phyloP scores from a whole-genome alignment of 805 yeast species.

The Henningerozyma blattae region DNA sequence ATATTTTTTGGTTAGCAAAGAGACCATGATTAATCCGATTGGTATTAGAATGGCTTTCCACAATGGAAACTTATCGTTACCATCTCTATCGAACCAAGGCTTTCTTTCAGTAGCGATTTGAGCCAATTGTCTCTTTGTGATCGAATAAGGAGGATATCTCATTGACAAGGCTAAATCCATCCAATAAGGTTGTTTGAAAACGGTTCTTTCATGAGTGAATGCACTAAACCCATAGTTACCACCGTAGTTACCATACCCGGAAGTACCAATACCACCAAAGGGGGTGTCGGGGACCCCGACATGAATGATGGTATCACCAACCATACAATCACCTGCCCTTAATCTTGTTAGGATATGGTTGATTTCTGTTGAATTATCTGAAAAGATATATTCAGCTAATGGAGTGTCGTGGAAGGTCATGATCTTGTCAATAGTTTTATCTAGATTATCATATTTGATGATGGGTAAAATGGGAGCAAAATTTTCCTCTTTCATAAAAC shows the following conservation, averaged over 20 bases:
- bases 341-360: constrained; percentile 37
- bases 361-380: constrained; percentile 35
- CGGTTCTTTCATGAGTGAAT: constrained; percentile 68
- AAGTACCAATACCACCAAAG: constrained; percentile 82
- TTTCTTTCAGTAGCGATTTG: constrained; percentile 19
- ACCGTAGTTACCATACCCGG: constrained; percentile 79
- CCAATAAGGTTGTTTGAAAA: constrained; percentile 53
- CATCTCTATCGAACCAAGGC: constrained; percentile 28
- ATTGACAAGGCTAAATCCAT: constrained; percentile 44
- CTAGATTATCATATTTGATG: constrained; percentile 37
- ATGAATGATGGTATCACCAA: constrained; percentile 66
- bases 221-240: constrained; percentile 56
- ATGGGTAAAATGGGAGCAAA: constrained; percentile 85
- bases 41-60: too few species aligned
- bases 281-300: constrained; percentile 60
- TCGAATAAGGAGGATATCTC: constrained; percentile 54
- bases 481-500: constrained; percentile 62
- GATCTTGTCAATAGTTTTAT: constrained; percentile 33
- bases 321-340: constrained; percentile 59
- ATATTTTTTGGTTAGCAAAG: too few species aligned
- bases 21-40: too few species aligned
- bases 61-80: constrained; percentile 12
- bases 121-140: constrained; percentile 22
- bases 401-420: constrained; percentile 55
- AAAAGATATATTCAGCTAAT: constrained; percentile 64